Base-by-base conservation (phyloP, 352 stramenopile genomes). In the Globisporangium uncinulatum region DNA sequence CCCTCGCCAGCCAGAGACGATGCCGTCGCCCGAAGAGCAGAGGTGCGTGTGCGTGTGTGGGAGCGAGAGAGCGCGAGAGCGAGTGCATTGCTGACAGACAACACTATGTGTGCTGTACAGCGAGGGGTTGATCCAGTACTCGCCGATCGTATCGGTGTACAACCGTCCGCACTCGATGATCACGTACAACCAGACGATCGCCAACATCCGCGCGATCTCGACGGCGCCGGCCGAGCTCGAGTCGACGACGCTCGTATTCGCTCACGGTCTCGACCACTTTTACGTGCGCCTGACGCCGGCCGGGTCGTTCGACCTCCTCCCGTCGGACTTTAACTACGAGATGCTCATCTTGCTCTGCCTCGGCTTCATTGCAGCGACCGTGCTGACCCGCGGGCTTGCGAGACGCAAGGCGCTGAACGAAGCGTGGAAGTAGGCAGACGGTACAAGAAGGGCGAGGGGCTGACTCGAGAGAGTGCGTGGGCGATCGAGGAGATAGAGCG, bases 261-360 rank as follows among this genome's bases (percentile, higher is more conserved):
- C 92, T 8, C 86, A 92, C 62, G 94, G 94, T 20, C 77, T 97
- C 11, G 95, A 98, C 70, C 65, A 98, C 61, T 98, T 97, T 72
- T 98, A 97, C 78, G 75, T 92, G 17, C 84, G 93, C 56, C 79
- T 98, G 36, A 90, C 92, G 14, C 96, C 96, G 2, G 94, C 92
- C 20, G 96, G 97, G 54, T 92, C 90, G 52, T 99, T 99, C 60
- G 96, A 99, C 67, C 73, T 98, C 51, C 74, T 99, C 24, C 92
- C 95, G 6, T 94, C 96, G 47, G 94, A 97, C 72, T 99, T 98
- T 66, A 98, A 97, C 69, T 87, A 94, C 61, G 77, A 90, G 63
- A 80, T 98, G 63, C 73, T 99, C n/a, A 81, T 96, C 29, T 63
- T 97, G 32, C 73, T 98, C 39, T 89, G 95, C 50, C 60, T 94